These are phyloP conservation scores for Backusella mclennaniae DNA, from an alignment of 192 early-diverging fungal species.

Conservation along the genomic window DNA sequence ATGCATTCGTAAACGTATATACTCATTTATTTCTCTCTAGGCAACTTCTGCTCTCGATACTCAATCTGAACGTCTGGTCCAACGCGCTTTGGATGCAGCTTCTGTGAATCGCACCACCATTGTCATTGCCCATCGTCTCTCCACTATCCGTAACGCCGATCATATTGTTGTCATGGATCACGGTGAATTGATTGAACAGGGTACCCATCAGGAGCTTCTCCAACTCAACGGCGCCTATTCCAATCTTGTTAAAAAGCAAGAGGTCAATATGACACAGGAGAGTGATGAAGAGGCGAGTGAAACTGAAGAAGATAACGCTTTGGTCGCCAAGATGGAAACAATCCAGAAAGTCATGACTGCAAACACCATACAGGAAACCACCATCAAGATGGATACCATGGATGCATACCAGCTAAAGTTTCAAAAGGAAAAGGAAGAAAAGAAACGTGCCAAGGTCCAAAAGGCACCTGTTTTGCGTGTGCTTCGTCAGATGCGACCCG, in stretches of 20 bases:
- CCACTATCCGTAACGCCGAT: constrained; percentile 85
- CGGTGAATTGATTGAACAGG: constrained; percentile 70
- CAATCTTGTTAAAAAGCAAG: constrained; percentile 64
- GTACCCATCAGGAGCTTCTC: constrained; percentile 75
- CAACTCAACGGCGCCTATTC: constrained; percentile 54
- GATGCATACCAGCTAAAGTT: constrained; percentile 18
- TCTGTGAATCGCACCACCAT: constrained; percentile 79
- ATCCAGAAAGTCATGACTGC: neutral
- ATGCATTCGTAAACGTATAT: constrained; percentile 27
- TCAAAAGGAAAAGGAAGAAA: constrained; percentile 31
- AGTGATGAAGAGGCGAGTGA: neutral
- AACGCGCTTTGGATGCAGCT: constrained; percentile 76
- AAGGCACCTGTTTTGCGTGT: constrained; percentile 60
- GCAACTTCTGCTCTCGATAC: constrained; percentile 86
- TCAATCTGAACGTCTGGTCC: constrained; percentile 72
- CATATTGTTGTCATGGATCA: constrained; percentile 81
- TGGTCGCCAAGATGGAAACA: neutral
- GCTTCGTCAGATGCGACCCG: constrained; percentile 42
- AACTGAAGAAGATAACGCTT: neutral
- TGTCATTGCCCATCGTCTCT: constrained; percentile 86
- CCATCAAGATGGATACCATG: neutral
- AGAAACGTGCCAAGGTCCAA: constrained; percentile 36
- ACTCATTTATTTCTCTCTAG: neutral
- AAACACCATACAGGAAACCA: neutral
- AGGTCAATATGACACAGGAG: constrained; percentile 40